phyloP scores from a whole-genome alignment of 2,329 filamentous ascomycete species.

The Rosellinia necatrix region DNA sequence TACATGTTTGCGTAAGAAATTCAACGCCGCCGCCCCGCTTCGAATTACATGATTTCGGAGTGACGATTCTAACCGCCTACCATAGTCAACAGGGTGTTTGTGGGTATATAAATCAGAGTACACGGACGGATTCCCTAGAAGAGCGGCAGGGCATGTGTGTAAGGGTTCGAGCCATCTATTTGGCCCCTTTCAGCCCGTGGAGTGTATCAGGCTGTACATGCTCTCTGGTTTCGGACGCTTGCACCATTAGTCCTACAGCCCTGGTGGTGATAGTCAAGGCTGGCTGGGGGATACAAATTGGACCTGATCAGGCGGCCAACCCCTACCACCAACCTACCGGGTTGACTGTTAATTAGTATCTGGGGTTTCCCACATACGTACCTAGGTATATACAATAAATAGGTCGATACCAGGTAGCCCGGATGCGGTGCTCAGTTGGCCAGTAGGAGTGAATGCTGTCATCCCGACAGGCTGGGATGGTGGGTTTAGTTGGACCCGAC shows the following conservation, averaged over 20 bases:
- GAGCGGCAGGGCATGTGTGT: slow-evolving; percentile 28
- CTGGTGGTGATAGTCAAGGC: no score
- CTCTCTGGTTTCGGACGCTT: slow-evolving; percentile 28
- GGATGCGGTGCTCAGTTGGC: no score
- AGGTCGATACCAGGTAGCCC: no score
- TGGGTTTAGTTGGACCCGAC: no score
- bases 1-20: slow-evolving; percentile 31
- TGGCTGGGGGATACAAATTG: no score
- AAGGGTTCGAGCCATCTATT: slow-evolving; percentile 29
- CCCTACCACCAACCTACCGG: no score
- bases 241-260: slow-evolving; percentile 31
- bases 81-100: slow-evolving; percentile 30
- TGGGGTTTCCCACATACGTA: no score
- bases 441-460: no score
- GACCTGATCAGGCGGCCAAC: no score
- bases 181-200: neutral
- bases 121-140: slow-evolving; percentile 28
- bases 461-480: no score
- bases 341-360: no score
- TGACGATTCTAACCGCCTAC: slow-evolving; percentile 39
- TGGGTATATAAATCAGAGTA: slow-evolving; percentile 28
- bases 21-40: slow-evolving; percentile 37
- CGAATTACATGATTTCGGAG: slow-evolving; percentile 36
- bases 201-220: neutral
- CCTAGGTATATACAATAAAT: no score